A percentile compares a stretch with the other conserved stretches of the same genome.
Evolutionary conservation across 257 asterid species (phyloP).

Genomic region (Solanum appendiculatum): DNA sequence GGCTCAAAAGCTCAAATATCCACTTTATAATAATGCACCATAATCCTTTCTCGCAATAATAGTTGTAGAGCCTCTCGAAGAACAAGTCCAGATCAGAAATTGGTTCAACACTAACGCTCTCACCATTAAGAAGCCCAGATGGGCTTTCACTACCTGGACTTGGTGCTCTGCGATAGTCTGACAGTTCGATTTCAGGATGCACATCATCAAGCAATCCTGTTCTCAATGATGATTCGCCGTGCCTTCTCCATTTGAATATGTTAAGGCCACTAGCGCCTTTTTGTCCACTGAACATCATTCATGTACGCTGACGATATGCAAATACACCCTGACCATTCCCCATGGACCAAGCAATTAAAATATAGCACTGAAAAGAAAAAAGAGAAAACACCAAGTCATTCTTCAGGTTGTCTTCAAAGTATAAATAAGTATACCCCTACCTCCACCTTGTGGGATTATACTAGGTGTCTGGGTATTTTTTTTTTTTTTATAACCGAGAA

Average conservation of each 20-base stretch:
- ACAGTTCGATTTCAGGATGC: constrained; percentile 72
- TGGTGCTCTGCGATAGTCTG: constrained; percentile 72
- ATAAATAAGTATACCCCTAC: not conserved
- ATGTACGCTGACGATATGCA: constrained; percentile 31
- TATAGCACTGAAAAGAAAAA: not conserved
- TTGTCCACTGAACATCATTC: constrained; percentile 87
- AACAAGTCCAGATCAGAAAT: constrained; percentile 85
- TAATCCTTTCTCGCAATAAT: constrained; percentile 91
- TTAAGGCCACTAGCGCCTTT: constrained; percentile 47
- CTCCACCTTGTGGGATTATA: not conserved
- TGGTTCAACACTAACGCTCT: constrained; percentile 53
- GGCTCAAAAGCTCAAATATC: constrained; percentile 78
- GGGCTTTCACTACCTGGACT: constrained; percentile 93
- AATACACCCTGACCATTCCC: constrained; percentile 52
- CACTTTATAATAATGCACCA: constrained; percentile 93
- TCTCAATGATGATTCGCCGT: constrained; percentile 47
- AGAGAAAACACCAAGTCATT: not conserved
- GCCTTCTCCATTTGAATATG: constrained; percentile 66
- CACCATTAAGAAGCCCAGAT: constrained; percentile 87
- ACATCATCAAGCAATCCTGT: constrained; percentile 54
- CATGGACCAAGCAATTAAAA: constrained; percentile 2
- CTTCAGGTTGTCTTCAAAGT: not conserved
- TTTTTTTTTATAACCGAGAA: too few species aligned
- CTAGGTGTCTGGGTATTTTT: not conserved
- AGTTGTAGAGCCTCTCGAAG: constrained; percentile 82